A percentile compares a stretch with the other conserved stretches of the same genome.
These are phyloP conservation scores for Drechmeria coniospora DNA, from an alignment of 2,329 filamentous ascomycete genomes.

Conservation along the genomic window DNA sequence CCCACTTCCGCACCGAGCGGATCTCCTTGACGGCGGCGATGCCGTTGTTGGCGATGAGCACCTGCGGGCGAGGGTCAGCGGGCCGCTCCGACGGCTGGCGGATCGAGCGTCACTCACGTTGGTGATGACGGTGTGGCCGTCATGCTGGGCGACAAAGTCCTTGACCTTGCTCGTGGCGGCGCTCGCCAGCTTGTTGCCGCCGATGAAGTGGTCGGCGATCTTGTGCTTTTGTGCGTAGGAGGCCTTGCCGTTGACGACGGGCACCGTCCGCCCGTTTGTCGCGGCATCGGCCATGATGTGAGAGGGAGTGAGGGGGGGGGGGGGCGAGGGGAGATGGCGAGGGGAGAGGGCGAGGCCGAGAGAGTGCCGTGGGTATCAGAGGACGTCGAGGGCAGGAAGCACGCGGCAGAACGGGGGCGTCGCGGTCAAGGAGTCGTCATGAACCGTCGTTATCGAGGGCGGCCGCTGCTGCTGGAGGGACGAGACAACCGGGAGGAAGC, in stretches of 20 bases:
- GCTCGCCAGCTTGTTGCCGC: slow-evolving; percentile 73
- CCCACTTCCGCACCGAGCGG: slow-evolving; percentile 98
- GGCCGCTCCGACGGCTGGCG: not conserved
- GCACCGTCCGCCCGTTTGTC: slow-evolving; percentile 32
- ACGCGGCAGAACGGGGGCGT: no score
- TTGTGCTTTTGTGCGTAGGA: slow-evolving; percentile 70
- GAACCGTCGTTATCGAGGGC: no score
- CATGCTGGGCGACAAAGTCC: slow-evolving; percentile 81
- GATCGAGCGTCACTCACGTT: slow-evolving; percentile 48
- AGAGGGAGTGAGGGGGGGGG: slow-evolving; percentile 4
- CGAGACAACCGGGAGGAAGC: no score
- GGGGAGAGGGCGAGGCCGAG: not conserved
- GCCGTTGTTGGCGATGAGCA: slow-evolving; percentile 98
- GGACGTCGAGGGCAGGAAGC: no score
- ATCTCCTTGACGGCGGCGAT: slow-evolving; percentile 99
- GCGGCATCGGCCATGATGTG: slow-evolving; percentile 30
- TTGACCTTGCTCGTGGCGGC: slow-evolving; percentile 78
- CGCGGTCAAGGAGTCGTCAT: no score
- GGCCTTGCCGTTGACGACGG: slow-evolving; percentile 39
- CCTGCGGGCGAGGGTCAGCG: slow-evolving; percentile 32
- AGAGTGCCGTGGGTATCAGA: not conserved
- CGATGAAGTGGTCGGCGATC: slow-evolving; percentile 87
- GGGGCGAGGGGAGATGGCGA: slow-evolving; percentile 1
- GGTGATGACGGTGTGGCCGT: slow-evolving; percentile 95
- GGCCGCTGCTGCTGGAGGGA: no score